Conservation (phyloP, 352 stramenopile species). For the Globisporangium lucens region DNA sequence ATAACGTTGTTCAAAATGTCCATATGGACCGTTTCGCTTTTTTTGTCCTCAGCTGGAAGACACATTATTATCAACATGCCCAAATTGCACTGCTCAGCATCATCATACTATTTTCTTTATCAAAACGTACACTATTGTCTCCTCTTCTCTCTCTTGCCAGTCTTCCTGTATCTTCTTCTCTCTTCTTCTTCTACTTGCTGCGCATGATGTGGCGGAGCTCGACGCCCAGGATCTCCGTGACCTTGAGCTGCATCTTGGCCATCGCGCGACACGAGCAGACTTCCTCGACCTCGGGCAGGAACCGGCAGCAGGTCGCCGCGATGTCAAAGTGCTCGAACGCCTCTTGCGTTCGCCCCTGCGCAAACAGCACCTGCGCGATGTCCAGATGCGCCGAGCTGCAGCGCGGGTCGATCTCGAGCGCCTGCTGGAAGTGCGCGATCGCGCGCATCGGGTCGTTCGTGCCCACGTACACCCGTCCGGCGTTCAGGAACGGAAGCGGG, state of each 20-base stretch:
- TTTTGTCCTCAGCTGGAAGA: neutral
- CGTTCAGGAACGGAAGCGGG: slow-evolving; percentile 80
- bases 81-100: no score
- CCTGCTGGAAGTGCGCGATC: slow-evolving; percentile 80
- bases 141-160: neutral
- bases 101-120: no score
- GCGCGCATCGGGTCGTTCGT: slow-evolving; percentile 80
- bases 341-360: slow-evolving; percentile 65
- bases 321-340: slow-evolving; percentile 75
- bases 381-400: slow-evolving; percentile 83
- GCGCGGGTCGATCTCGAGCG: slow-evolving; percentile 67
- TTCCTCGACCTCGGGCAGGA: slow-evolving; percentile 81
- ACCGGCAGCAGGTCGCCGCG: slow-evolving; percentile 70
- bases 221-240: slow-evolving; percentile 81
- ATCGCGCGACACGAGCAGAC: slow-evolving; percentile 73
- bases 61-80: neutral
- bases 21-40: neutral
- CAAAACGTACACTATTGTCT: neutral
- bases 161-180: neutral
- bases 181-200: slow-evolving; percentile 41
- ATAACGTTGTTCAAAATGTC: neutral
- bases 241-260: slow-evolving; percentile 83
- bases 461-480: slow-evolving; percentile 74
- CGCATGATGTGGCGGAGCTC: slow-evolving; percentile 86
- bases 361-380: slow-evolving; percentile 84